Evolutionary conservation across 441 rosid species (phyloP).

Genomic region (Raphanus hybrid): DNA sequence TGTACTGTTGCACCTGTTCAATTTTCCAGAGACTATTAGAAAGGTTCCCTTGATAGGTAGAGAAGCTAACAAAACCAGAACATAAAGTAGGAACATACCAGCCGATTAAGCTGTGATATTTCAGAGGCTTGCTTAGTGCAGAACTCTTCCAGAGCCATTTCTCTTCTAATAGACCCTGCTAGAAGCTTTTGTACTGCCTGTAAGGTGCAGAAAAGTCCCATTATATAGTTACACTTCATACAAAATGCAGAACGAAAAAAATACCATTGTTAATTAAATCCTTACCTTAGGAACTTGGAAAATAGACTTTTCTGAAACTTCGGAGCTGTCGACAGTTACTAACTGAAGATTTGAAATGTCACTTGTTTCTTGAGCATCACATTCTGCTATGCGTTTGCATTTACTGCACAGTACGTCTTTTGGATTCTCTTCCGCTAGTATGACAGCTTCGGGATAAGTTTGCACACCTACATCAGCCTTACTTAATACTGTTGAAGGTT

Average conservation of each 20-base stretch:
- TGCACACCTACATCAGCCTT: constrained; percentile 90
- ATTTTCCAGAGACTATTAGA: constrained; percentile 15
- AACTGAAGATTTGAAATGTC: constrained; percentile 69
- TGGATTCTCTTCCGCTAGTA: constrained; percentile 47
- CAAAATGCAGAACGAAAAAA: constrained; percentile 31
- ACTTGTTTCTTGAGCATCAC: constrained; percentile 56
- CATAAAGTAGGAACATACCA: constrained; percentile 59
- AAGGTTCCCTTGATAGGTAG: not conserved
- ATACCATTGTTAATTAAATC: constrained; percentile 29
- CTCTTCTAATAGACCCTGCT: constrained; percentile 97
- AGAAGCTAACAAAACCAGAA: not conserved
- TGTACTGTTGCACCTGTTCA: constrained; percentile 92
- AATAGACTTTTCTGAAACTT: constrained; percentile 57
- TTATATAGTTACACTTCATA: constrained; percentile 53
- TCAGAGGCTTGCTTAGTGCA: constrained; percentile 92
- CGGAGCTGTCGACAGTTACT: constrained; percentile 57
- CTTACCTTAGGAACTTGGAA: constrained; percentile 88
- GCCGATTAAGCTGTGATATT: constrained; percentile 90
- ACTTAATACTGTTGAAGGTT: constrained; percentile 50
- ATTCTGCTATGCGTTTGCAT: constrained; percentile 58
- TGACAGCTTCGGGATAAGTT: constrained; percentile 60
- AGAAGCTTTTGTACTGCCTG: constrained; percentile 98
- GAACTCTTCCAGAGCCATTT: constrained; percentile 97
- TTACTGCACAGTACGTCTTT: constrained; percentile 61
- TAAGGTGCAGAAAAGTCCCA: constrained; percentile 25